phyloP scores from a whole-genome alignment of 164 flowering plant species.

The Magnolia changhungtana region DNA sequence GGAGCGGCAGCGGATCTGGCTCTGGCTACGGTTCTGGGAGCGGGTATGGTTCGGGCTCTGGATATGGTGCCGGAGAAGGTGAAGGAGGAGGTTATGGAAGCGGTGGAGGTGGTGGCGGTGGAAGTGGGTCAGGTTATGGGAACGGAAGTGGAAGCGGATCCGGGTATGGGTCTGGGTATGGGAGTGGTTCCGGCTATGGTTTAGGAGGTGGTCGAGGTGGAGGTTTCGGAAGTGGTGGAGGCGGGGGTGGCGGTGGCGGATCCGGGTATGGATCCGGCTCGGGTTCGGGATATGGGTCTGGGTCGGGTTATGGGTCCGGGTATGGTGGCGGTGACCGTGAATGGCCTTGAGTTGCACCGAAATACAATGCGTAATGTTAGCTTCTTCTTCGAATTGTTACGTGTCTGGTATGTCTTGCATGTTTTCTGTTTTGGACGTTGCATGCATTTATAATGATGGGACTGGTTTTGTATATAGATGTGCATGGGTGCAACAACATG shows the following conservation, averaged over 20 bases:
- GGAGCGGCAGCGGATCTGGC: background rate
- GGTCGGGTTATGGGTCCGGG: background rate
- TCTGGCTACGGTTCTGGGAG: background rate
- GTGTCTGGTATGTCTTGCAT: too few relatives aligned
- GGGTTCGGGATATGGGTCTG: background rate
- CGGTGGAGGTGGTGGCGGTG: conserved; percentile 1
- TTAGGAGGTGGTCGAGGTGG: background rate
- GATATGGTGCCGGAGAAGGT: background rate
- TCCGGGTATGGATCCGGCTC: background rate
- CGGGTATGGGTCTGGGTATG: conserved; percentile 1
- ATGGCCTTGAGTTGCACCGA: background rate
- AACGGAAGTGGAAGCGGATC: background rate
- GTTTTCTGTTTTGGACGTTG: too few relatives aligned
- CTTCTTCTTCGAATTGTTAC: too few relatives aligned
- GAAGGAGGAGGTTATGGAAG: background rate
- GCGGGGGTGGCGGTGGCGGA: background rate
- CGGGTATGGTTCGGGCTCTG: background rate
- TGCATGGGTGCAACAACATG: too few relatives aligned
- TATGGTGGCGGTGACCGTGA: background rate
- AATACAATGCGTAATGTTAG: background rate
- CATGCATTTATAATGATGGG: too few relatives aligned
- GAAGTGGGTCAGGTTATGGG: background rate
- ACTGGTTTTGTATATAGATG: too few relatives aligned
- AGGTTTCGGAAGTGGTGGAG: background rate
- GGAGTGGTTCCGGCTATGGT: background rate